These are phyloP conservation scores for Aspergillus carbonarius DNA, from an alignment of 2,329 filamentous ascomycete genomes.

Conservation along the genomic window DNA sequence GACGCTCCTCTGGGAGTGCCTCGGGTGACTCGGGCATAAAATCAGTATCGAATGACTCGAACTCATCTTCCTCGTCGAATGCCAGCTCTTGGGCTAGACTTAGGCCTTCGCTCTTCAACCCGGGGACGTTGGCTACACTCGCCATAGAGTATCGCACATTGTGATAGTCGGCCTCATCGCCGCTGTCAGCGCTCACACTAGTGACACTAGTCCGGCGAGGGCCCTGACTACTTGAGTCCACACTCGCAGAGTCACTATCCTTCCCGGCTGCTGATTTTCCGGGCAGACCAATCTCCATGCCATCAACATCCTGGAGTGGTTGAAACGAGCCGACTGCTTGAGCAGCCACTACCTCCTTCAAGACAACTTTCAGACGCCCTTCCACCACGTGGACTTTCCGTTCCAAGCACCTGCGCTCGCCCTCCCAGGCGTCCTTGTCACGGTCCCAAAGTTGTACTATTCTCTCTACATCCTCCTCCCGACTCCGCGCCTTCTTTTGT, in stretches of 20 bases:
- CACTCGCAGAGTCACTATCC: conserved; percentile 68
- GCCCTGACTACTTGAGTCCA: conserved; percentile 66
- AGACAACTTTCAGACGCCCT: conserved; percentile 74
- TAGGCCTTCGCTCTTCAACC: conserved; percentile 62
- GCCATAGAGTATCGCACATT: conserved; percentile 71
- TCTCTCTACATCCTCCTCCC: conserved; percentile 79
- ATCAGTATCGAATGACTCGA: conserved; percentile 65
- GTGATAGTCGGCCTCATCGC: conserved; percentile 48
- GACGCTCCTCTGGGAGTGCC: conserved; percentile 45
- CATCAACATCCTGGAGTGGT: conserved; percentile 55
- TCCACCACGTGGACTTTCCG: conserved; percentile 88
- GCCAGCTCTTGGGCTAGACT: conserved; percentile 90
- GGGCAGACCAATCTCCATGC: conserved; percentile 44
- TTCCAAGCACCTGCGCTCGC: conserved; percentile 78
- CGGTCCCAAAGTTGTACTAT: conserved; percentile 77
- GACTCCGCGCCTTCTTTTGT: conserved; percentile 73
- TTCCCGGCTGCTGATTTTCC: conserved; percentile 35
- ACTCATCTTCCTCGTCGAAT: conserved; percentile 73
- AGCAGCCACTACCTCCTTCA: conserved; percentile 70
- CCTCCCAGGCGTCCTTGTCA: conserved; percentile 82
- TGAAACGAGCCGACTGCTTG: conserved; percentile 35
- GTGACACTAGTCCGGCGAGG: conserved; percentile 60
- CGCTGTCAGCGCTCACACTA: conserved; percentile 42
- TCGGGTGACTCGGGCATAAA: conserved; percentile 59
- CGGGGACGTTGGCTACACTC: conserved; percentile 55